Conservation (phyloP, 2,329 filamentous ascomycete genomes). For the Penicillium sp. region DNA sequence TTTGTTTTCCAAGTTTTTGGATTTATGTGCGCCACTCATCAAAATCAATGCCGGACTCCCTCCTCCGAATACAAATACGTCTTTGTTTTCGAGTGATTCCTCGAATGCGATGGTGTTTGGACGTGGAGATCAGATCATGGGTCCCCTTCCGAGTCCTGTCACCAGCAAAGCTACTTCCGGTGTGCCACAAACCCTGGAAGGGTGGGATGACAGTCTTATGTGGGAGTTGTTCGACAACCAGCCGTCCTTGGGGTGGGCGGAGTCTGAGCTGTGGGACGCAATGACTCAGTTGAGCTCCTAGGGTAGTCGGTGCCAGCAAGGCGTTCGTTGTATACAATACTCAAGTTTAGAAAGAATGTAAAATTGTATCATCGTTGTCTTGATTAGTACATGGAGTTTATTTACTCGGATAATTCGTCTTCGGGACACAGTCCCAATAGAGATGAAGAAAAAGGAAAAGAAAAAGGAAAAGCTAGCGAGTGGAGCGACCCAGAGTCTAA, state of each 20-base stretch:
- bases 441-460: slow-evolving; percentile 12
- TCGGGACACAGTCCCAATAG: slow-evolving; percentile 25
- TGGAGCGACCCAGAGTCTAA: slow-evolving; percentile 30
- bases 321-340: too few species aligned
- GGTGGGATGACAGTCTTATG: slow-evolving; percentile 29
- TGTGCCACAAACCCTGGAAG: slow-evolving; percentile 14
- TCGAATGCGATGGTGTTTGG: slow-evolving; percentile 11
- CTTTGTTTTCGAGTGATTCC: background rate
- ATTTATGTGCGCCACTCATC: slow-evolving; percentile 24
- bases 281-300: slow-evolving; percentile 20
- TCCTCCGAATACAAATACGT: background rate
- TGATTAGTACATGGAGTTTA: slow-evolving; percentile 25
- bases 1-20: slow-evolving; percentile 27
- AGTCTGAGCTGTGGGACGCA: slow-evolving; percentile 26
- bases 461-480: slow-evolving; percentile 17
- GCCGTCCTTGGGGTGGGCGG: slow-evolving; percentile 28
- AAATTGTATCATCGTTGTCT: slow-evolving; percentile 5
- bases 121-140: slow-evolving; percentile 3
- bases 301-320: too few species aligned
- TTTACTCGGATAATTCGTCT: slow-evolving; percentile 23
- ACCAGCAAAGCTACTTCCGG: slow-evolving; percentile 1
- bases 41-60: slow-evolving; percentile 1
- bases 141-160: slow-evolving; percentile 2
- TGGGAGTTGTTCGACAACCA: slow-evolving; percentile 31
- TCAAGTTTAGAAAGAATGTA: background rate